phyloP scores from a whole-genome alignment of 2,329 filamentous ascomycete genomes.

The Venturia carpophila region DNA sequence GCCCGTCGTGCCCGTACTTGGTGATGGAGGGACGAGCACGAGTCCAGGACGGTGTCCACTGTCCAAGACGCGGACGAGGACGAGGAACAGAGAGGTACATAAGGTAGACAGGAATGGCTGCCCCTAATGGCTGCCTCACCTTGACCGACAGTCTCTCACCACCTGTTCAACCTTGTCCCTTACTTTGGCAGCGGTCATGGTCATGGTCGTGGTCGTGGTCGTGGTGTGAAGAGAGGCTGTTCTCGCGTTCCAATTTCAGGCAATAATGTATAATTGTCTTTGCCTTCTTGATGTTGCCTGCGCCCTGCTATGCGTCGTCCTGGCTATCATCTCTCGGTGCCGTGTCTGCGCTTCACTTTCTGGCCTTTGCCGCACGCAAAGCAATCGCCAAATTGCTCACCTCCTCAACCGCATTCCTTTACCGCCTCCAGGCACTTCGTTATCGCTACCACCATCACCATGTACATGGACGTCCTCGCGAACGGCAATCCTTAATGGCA shows the following conservation, averaged over 20 bases:
- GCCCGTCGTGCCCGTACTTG: too few species aligned
- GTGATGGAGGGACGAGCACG: neutral
- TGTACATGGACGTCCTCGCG: neutral
- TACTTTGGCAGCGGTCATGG: neutral
- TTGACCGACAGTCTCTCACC: neutral
- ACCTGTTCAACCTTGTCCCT: neutral
- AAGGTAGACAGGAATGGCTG: too few species aligned
- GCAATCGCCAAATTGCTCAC: neutral
- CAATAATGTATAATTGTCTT: neutral
- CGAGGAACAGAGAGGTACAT: neutral
- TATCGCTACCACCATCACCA: neutral
- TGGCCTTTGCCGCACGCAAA: neutral
- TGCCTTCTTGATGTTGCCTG: neutral
- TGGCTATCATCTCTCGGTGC: neutral
- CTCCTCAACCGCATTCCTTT: neutral
- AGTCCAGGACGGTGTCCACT: neutral
- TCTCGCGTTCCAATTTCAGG: neutral
- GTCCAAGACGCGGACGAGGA: too few species aligned
- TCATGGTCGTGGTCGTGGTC: too few species aligned
- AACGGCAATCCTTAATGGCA: neutral
- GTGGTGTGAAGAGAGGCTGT: neutral
- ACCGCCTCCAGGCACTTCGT: neutral
- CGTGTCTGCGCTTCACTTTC: neutral
- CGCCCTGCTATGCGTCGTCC: neutral
- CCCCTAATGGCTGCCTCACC: too few species aligned